Conservation (phyloP, 306 rosid genomes). For the peach (Prunus persica) region DNA sequence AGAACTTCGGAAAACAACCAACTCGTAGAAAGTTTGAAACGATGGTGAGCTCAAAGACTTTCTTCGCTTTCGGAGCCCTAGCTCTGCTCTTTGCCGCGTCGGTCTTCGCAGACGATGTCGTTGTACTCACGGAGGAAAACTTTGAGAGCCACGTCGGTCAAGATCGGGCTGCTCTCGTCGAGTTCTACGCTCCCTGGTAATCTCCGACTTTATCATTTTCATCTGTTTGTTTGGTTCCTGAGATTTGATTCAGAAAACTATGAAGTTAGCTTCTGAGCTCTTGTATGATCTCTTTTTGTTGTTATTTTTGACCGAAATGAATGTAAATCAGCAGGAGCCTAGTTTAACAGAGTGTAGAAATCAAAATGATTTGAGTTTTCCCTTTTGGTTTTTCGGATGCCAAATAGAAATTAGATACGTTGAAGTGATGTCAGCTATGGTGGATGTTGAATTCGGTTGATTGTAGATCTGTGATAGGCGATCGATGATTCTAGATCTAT, state of each 20-base stretch:
- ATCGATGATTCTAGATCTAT: constrained; percentile 21
- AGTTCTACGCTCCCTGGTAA: constrained; percentile 97
- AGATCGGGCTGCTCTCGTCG: constrained; percentile 78
- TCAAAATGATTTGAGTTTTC: not conserved
- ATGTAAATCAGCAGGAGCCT: not conserved
- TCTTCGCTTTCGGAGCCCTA: constrained; percentile 39
- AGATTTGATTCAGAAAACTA: not conserved
- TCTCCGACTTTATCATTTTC: not conserved
- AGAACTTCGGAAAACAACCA: not conserved
- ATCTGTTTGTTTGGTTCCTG: constrained; percentile 9
- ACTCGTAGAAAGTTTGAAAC: not conserved
- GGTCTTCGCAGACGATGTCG: constrained; percentile 64
- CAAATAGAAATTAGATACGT: not conserved
- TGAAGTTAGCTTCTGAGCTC: not conserved
- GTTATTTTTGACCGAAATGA: not conserved
- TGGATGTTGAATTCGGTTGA: constrained; percentile 1
- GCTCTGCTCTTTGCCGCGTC: constrained; percentile 39
- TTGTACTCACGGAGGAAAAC: constrained; percentile 54
- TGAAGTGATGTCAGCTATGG: not conserved
- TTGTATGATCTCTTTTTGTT: not conserved
- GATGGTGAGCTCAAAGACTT: constrained; percentile 46
- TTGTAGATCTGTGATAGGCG: constrained; percentile 19
- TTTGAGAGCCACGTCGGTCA: constrained; percentile 80
- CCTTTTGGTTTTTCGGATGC: not conserved
- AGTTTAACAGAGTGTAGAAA: too few relatives aligned